A percentile compares a stretch with the other conserved stretches of the same genome.
These are phyloP conservation scores for Schwanniomyces occidentalis DNA, from an alignment of 805 yeast genomes.

Conservation along the genomic window DNA sequence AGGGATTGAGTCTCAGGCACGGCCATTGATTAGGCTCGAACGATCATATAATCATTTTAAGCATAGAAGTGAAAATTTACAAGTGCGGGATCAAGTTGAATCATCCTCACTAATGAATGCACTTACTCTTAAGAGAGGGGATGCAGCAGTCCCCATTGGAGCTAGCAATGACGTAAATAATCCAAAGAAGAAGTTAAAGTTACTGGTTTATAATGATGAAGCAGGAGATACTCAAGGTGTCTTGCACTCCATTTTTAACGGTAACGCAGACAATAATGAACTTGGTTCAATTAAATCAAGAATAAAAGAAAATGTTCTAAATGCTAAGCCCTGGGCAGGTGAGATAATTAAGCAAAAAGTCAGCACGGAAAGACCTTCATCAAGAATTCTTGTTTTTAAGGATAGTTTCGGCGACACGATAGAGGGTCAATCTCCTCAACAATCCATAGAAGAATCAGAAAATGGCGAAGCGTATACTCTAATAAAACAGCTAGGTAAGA, in stretches of 20 bases:
- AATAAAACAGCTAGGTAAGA: conserved; percentile 56
- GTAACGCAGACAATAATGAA: conserved; percentile 39
- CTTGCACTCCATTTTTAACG: conserved; percentile 23
- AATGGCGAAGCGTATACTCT: conserved; percentile 42
- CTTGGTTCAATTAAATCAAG: conserved; percentile 51
- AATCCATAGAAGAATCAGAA: conserved; percentile 51
- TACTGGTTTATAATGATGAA: conserved; percentile 43
- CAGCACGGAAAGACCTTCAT: conserved; percentile 21
- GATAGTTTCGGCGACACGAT: conserved; percentile 17
- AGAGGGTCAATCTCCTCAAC: conserved; percentile 14
- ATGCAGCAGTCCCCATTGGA: conserved; percentile 11
- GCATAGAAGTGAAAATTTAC: conserved; percentile 22
- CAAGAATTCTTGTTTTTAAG: conserved; percentile 29
- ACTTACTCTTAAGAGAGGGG: conserved; percentile 40
- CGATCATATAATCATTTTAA: conserved; percentile 45
- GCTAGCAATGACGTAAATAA: conserved; percentile 7
- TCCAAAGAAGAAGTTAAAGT: conserved; percentile 25
- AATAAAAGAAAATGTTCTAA: conserved; percentile 62
- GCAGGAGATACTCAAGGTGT: conserved; percentile 14
- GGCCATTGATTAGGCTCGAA: conserved; percentile 51
- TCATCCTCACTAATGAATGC: conserved; percentile 13
- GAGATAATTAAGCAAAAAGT: conserved; percentile 51
- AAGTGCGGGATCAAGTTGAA: neutral
- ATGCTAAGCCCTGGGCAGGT: conserved; percentile 64
- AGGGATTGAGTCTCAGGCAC: conserved; percentile 62